Evolutionary conservation across 768 basidiomycete genomes (phyloP), one percentile per base, ranked within the genome.

Genomic region (Daedalea quercina): DNA sequence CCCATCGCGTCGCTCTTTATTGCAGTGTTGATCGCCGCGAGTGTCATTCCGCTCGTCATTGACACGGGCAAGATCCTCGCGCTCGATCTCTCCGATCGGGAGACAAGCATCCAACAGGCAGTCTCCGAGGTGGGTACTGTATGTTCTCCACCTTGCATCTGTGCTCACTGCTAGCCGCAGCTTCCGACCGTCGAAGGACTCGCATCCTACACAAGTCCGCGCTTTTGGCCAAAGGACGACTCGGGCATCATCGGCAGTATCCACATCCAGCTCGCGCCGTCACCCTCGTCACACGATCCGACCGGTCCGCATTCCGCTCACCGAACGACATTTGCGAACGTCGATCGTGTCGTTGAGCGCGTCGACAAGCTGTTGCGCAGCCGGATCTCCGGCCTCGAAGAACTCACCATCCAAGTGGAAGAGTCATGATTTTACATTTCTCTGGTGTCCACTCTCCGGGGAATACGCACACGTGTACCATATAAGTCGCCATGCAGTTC

Each of bases 1-100:
- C 96, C 96, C 1, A 93, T 99, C 54, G 96, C 96, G 0, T 94
- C 92, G 9, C 73, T 99, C 25, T 95, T 99, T 69, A 99, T 99
- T 58, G 96, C 96, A 4, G 70, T 90, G 9, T 72, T 99, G 58
- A 99, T 99, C 60, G 91, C 92, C 20, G 94, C 91, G 4, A 95
- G 93, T 65, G 96, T 99, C 19, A 76, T 95, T 22, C 96, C 96
- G 11, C 82, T 99, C 37, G 93, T 99, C 20, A 79, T 95, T 57
- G 96, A 98, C 67, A 91, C 90, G 0, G 96, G 91, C 1, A 85
- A 81, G 59, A 82, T 98, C 9, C 78, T 99, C 41, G 82, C 86
- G 52, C 72, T 99, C 41, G 96, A 97, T 63, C 73, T 97, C 23
- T 85, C 82, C n/a, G 76, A 80, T 47, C 75, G 77, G 23, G 78